phyloP scores from a whole-genome alignment of 257 asterid species.

The Gardenia jasminoides region DNA sequence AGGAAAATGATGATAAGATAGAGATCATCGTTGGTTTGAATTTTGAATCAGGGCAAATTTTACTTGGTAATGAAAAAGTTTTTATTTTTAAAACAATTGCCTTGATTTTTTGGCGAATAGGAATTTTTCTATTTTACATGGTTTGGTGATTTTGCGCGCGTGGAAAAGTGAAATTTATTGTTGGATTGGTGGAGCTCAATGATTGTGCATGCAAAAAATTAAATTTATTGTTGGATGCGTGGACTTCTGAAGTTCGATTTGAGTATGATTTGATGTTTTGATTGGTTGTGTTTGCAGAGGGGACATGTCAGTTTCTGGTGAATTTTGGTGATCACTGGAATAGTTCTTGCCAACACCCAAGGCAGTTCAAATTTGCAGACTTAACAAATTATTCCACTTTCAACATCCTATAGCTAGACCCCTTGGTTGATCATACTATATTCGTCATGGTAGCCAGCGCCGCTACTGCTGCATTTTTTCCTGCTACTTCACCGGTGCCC shows the following conservation, averaged over 20 bases:
- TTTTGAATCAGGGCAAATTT: background rate
- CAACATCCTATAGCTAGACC: background rate
- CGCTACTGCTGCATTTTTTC: slow-evolving; percentile 70
- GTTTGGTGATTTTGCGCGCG: background rate
- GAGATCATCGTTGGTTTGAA: background rate
- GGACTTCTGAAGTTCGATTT: background rate
- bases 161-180: background rate
- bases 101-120: background rate
- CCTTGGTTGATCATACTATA: slow-evolving; percentile 12
- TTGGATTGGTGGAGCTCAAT: background rate
- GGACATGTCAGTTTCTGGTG: slow-evolving; percentile 6
- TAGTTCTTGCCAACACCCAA: slow-evolving; percentile 1
- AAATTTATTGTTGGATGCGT: background rate
- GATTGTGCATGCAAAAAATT: background rate
- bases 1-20: background rate
- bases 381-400: background rate
- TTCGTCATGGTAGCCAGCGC: slow-evolving; percentile 74
- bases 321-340: slow-evolving; percentile 1
- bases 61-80: background rate
- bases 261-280: background rate
- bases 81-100: background rate
- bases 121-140: background rate
- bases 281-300: slow-evolving; percentile 12
- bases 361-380: slow-evolving; percentile 5
- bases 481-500: slow-evolving; percentile 52